phyloP scores from a whole-genome alignment of 192 early-diverging fungal genomes.

The Dissophora globulifera region DNA sequence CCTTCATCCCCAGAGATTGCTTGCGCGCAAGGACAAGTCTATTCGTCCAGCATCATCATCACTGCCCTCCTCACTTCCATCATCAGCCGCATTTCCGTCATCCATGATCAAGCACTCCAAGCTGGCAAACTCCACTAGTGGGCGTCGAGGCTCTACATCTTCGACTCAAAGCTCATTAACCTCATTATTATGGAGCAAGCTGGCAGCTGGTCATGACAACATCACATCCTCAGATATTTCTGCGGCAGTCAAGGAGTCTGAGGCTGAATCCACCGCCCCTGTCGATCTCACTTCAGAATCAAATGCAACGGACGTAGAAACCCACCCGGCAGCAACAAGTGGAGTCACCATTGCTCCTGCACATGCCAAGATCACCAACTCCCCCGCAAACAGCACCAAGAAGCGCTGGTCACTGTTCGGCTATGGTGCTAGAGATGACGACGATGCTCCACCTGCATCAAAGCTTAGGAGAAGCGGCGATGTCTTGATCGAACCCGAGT shows the following conservation, averaged over 20 bases:
- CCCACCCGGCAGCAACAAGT: neutral
- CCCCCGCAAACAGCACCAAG: neutral
- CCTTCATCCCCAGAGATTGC: conserved; percentile 1
- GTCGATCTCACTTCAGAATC: neutral
- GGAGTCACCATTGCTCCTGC: conserved; percentile 7
- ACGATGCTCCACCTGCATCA: neutral
- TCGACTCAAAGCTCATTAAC: conserved; percentile 21
- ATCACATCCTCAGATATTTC: neutral
- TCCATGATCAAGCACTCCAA: conserved; percentile 25
- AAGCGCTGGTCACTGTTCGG: conserved; percentile 48
- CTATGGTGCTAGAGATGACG: conserved; percentile 16
- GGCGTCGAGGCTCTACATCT: conserved; percentile 22
- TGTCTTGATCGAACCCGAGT: conserved; percentile 33
- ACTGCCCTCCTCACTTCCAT: conserved; percentile 31
- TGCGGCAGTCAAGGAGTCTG: neutral
- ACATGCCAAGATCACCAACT: neutral
- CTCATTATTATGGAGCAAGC: conserved; percentile 21
- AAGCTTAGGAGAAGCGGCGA: conserved; percentile 29
- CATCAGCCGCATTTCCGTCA: conserved; percentile 19
- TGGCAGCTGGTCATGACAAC: conserved; percentile 16
- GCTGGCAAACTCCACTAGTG: neutral
- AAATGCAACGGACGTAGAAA: neutral
- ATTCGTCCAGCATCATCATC: neutral
- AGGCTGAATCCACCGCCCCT: neutral
- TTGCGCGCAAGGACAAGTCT: neutral